Percentiles rank a stretch among this genome's conserved stretches.
phyloP scores from a whole-genome alignment of 2,329 filamentous ascomycete genomes.

The Phoma sp. region DNA sequence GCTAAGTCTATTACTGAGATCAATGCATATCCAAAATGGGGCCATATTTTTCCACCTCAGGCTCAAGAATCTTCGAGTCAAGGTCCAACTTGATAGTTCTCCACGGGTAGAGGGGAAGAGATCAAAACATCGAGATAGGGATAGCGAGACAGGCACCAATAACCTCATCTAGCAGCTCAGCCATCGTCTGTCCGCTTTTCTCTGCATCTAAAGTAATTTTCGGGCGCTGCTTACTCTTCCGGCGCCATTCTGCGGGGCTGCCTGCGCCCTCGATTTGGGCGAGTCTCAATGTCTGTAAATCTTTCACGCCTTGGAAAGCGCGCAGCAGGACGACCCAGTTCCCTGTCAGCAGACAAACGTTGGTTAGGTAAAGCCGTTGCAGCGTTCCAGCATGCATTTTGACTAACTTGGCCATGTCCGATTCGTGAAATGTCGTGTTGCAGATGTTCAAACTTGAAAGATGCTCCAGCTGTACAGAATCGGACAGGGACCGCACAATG shows the following conservation, averaged over 20 bases:
- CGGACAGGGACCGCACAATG: conserved; percentile 24
- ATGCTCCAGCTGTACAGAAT: conserved; percentile 13
- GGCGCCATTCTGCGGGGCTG: not conserved
- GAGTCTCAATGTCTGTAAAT: conserved; percentile 14
- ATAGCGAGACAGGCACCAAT: not conserved
- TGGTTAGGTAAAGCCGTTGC: conserved; percentile 17
- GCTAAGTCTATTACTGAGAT: no score
- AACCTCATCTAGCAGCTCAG: not conserved
- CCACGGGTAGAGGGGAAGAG: no score
- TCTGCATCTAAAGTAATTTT: not conserved
- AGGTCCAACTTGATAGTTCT: no score
- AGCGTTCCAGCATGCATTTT: conserved; percentile 23
- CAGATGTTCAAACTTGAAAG: conserved; percentile 25
- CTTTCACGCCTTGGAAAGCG: conserved; percentile 11
- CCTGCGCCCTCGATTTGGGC: conserved; percentile 8
- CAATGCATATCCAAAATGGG: no score
- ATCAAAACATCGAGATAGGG: no score
- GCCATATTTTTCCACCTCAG: no score
- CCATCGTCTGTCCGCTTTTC: not conserved
- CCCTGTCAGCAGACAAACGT: conserved; percentile 20
- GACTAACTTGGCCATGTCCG: conserved; percentile 23
- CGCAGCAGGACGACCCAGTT: conserved; percentile 23
- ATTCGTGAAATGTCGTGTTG: conserved; percentile 22
- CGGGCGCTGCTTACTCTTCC: not conserved
- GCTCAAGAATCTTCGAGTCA: no score